Base-by-base conservation (phyloP, 2,329 filamentous ascomycete genomes). In the Helotiales sp. region DNA sequence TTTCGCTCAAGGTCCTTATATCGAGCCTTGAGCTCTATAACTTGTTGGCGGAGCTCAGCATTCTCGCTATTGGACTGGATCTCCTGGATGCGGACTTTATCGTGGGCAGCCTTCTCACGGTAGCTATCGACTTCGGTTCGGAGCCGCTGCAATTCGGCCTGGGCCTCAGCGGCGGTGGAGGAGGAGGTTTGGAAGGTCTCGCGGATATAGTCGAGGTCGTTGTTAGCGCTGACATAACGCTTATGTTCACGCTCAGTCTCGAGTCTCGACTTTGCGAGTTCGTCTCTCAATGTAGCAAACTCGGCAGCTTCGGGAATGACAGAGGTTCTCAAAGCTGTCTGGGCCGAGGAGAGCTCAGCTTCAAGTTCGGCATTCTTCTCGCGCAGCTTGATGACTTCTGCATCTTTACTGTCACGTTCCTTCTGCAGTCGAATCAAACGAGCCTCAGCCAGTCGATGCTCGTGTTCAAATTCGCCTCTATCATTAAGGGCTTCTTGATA, bases 401-500 rank as follows among this genome's bases (percentile, higher is more conserved):
- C 63, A 3, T 69, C 65, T 43, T 71, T 70, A 2, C 43, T 54
- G 24, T 76, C 75, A 3, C 70, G 28, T 7, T 70, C 69, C 24
- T 68, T 67, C n/a, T 61, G 60, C 15, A 78, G 34, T 2, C 22
- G 64, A 1, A 63, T 40, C 50, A 71, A 69, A 20, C 66, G 65
- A 15, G 43, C 54, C 6, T 34, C 0, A 69, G 54, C 24, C 69
- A 49, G 2, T 78, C 79, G 4, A 71, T 74, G n/a, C 45, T 80
- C 77, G 59, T 81, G 81, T 34, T 87, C 80, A 22, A 76, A 79
- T 70, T 87, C 81, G 47, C 84, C 79, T 37, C 85, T 83, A 24
- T 89, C 86, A 65, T 82, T 77, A 5, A 87, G 75, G 2, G 86
- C 85, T 15, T 79, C 79, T 70, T 84, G 82, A 65, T 83, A 84